phyloP scores from a whole-genome alignment of 225 moss, liverwort and hornwort species.

The Pseudisothecium myosuroides region DNA sequence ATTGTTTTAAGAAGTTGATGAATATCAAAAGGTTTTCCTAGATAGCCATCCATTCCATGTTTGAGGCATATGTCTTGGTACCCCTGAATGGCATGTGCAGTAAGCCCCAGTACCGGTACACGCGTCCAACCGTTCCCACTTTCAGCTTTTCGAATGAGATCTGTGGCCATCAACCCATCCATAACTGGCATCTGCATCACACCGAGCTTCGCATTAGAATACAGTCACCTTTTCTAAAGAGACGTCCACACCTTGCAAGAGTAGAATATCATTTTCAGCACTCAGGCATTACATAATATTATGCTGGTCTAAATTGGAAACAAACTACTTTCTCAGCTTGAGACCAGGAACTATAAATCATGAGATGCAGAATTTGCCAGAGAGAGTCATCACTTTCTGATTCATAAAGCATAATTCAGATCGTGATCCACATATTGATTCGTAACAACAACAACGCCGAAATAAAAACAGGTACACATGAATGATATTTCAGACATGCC shows the following conservation, averaged over 20 bases:
- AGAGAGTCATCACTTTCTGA: neutral
- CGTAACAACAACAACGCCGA: neutral
- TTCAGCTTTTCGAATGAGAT: conserved; percentile 53
- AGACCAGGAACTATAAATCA: neutral
- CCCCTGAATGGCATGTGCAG: conserved; percentile 81
- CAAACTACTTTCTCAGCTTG: neutral
- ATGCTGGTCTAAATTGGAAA: neutral
- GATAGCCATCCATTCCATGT: conserved; percentile 46
- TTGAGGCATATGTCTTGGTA: conserved; percentile 66
- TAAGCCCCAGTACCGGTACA: conserved; percentile 62
- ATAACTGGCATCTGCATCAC: conserved; percentile 71
- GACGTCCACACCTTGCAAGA: neutral
- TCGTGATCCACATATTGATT: neutral
- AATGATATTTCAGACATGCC: neutral
- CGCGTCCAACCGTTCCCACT: conserved; percentile 26
- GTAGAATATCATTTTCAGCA: neutral
- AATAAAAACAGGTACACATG: neutral
- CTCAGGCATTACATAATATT: neutral
- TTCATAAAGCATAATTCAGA: neutral
- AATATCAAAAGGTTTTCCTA: conserved; percentile 87
- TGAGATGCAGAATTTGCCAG: neutral
- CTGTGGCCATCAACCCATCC: conserved; percentile 72
- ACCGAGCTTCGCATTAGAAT: neutral
- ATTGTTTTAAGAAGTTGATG: conserved; percentile 63
- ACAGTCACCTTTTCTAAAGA: neutral